Percentiles rank a stretch among this genome's conserved stretches.
phyloP scores from a whole-genome alignment of 208 protist genomes.

The Acanthamoeba royreba region DNA sequence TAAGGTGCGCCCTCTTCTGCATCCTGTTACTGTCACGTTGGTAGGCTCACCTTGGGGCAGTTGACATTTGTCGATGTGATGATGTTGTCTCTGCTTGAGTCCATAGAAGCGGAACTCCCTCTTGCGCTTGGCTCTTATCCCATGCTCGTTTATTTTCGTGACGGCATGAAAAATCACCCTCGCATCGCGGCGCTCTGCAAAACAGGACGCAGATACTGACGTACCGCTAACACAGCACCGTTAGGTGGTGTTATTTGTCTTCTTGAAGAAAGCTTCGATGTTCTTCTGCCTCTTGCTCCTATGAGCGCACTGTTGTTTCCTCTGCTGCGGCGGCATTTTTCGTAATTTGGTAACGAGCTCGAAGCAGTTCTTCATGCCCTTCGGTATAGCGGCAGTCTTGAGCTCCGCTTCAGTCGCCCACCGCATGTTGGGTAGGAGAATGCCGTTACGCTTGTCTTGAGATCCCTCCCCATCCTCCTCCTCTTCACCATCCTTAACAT shows the following conservation, averaged over 20 bases:
- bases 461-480: not conserved
- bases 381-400: not conserved
- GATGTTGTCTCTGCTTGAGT: not conserved
- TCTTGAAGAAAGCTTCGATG: not conserved
- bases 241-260: too few relatives aligned
- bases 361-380: conserved; percentile 48
- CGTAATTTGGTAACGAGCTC: not conserved
- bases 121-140: not conserved
- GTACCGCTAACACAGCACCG: too few relatives aligned
- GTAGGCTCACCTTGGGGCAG: too few relatives aligned
- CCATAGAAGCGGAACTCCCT: not conserved
- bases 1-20: not conserved
- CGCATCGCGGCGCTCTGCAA: not conserved
- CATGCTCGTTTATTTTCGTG: not conserved
- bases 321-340: not conserved
- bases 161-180: not conserved
- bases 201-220: not conserved
- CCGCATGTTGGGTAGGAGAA: not conserved
- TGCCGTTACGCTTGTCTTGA: not conserved
- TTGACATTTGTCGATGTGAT: not conserved
- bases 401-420: conserved; percentile 4
- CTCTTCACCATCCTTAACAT: not conserved
- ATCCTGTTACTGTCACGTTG: not conserved
- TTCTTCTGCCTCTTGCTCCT: not conserved
- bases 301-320: not conserved